Conservation (phyloP, 2,329 filamentous ascomycete genomes). For the Elsinoe batatas region DNA sequence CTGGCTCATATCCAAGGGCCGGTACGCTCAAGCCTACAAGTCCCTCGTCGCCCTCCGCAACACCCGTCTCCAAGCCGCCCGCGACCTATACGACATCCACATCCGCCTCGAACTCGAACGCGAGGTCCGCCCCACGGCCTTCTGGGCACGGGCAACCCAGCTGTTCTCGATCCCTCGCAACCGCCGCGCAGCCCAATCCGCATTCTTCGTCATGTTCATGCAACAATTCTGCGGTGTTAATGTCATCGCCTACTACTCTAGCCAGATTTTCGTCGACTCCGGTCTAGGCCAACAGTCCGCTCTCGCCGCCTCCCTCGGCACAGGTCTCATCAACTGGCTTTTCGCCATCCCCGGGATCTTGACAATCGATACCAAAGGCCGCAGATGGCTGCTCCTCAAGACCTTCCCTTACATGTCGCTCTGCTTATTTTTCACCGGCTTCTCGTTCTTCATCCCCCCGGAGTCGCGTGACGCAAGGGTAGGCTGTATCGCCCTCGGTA, state of each 20-base stretch:
- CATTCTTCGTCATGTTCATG: conserved; percentile 28
- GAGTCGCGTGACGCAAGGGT: conserved; percentile 20
- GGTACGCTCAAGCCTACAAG: conserved; percentile 28
- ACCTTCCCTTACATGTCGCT: conserved; percentile 38
- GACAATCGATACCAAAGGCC: conserved; percentile 36
- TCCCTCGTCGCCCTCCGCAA: conserved; percentile 28
- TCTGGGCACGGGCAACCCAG: conserved; percentile 16
- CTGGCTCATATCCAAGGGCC: conserved; percentile 28
- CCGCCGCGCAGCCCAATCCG: conserved; percentile 24
- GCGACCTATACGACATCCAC: conserved; percentile 32
- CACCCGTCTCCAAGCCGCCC: conserved; percentile 29
- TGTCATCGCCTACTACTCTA: conserved; percentile 8
- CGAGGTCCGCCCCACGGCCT: conserved; percentile 12
- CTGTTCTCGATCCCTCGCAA: conserved; percentile 26
- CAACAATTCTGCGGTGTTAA: conserved; percentile 22
- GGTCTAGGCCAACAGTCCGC: conserved; percentile 20
- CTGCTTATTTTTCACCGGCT: conserved; percentile 36
- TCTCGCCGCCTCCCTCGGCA: conserved; percentile 24
- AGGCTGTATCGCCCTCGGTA: conserved; percentile 30
- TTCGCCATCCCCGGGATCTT: conserved; percentile 28
- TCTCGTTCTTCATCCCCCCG: conserved; percentile 11
- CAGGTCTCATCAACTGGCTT: conserved; percentile 23
- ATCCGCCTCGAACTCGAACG: conserved; percentile 14
- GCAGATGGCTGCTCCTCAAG: conserved; percentile 34
- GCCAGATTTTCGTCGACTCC: conserved; percentile 22